Evolutionary conservation across 345 rosid species (phyloP).

Genomic region (Euphorbia peplus): DNA sequence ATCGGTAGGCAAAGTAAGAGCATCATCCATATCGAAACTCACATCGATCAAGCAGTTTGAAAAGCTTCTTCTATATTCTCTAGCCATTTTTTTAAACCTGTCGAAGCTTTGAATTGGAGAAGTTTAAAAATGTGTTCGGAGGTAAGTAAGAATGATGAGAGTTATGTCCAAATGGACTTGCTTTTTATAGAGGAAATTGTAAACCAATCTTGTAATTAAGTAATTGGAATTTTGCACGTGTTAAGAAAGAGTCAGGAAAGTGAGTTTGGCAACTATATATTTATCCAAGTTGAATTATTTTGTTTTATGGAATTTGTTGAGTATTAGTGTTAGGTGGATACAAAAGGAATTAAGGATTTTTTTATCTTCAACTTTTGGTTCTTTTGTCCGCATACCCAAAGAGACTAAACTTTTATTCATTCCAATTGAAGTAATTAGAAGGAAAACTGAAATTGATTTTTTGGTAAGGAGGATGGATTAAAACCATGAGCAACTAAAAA

Average conservation of each 20-base stretch:
- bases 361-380: no score
- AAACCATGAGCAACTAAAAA: no score
- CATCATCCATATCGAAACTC: constrained; percentile 32
- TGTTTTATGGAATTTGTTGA: no score
- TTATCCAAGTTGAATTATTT: no score
- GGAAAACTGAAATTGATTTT: no score
- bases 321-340: no score
- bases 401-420: background rate
- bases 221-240: background rate
- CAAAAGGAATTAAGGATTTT: no score
- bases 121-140: background rate
- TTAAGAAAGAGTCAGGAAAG: background rate
- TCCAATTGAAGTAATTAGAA: no score
- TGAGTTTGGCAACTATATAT: background rate
- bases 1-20: constrained; percentile 10
- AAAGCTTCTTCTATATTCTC: background rate
- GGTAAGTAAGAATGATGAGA: background rate
- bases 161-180: background rate
- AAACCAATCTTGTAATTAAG: background rate
- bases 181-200: background rate
- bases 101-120: background rate
- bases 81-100: background rate
- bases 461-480: no score
- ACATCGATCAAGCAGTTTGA: constrained; percentile 4
- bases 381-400: background rate